Evolutionary conservation across 352 stramenopile genomes (phyloP), one percentile per base, ranked within the genome.

Genomic region (Thraustochytrium striatum): DNA sequence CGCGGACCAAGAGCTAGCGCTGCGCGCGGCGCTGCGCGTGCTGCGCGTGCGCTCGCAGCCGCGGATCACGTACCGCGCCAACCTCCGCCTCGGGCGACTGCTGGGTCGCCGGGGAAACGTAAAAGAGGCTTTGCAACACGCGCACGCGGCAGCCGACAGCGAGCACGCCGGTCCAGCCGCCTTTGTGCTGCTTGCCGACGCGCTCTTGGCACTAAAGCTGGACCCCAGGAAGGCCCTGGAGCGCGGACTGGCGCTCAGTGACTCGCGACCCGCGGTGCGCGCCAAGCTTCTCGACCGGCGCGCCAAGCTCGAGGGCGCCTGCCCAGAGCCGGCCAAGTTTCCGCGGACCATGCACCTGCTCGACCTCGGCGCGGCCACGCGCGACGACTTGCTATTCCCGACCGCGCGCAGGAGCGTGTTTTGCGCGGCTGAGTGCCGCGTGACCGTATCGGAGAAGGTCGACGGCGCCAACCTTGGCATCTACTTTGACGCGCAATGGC

Each of bases 401-500:
- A 33, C 9, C 9, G 19, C 3, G 0, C 44, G 82, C 21, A 19
- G 55, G 19, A 47, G 59, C 3, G 2, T 32, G 3, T 81, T 78
- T 16, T 19, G 84, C 13, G 59, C 55, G 9, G 25, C 7, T 9
- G n/a, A 30, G 19, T 16, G 25, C 38, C 28, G 21, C 8, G 38
- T 70, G 3, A 19, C 38, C 21, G 55, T 85, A 19, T 1, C 16
- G 30, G 90, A 94, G 82, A 94, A 94, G 80, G 32, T 94, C 41
- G 90, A 94, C 82, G 90, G 90, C 9, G 90, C 89, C 28, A 94
- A 94, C 75, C 81, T 94, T 39, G 89, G 90, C 57, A 87, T 94
- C 59, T 91, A 85, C 8, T 78, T 93, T 35, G 84, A 85, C 19
- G 58, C 82, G 5, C 81, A 87, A n/a, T 85, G 62, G 28, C 82